Conservation (phyloP, 192 early-diverging fungal genomes). For the Podochytrium sp. region DNA sequence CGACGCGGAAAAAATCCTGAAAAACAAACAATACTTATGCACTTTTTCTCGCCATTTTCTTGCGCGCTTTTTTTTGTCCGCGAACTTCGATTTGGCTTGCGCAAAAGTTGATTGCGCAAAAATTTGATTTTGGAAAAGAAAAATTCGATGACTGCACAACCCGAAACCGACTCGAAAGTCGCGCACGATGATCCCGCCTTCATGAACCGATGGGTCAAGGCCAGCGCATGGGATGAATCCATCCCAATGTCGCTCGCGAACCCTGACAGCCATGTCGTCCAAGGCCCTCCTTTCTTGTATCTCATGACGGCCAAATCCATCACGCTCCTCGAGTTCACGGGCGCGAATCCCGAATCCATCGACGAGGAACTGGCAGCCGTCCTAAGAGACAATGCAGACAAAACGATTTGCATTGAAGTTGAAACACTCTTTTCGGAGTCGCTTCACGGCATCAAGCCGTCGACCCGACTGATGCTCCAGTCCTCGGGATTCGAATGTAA, state of each 20-base stretch:
- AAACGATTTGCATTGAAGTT: background rate
- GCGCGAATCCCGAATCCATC: background rate
- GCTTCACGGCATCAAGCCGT: no score
- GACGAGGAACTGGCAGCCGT: background rate
- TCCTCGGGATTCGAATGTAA: background rate
- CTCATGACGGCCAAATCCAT: background rate
- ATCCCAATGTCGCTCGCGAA: background rate
- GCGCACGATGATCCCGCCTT: background rate
- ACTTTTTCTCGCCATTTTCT: no score
- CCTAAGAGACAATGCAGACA: background rate
- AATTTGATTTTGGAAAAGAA: no score
- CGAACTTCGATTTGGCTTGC: no score
- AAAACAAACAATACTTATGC: no score
- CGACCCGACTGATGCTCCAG: background rate
- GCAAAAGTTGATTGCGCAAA: no score
- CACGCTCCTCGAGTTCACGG: constrained; percentile 1
- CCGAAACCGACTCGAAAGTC: no score
- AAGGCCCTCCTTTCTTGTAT: background rate
- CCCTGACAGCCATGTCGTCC: background rate
- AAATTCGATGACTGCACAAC: no score
- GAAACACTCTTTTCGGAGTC: background rate
- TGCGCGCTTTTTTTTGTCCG: no score
- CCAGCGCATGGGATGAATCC: constrained; percentile 4
- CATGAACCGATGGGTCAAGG: background rate
- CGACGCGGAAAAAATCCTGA: no score